Evolutionary conservation across 2,329 filamentous ascomycete species (phyloP), one percentile per base, ranked within the genome.

Genomic region (Cephalotrichum gorgonifer): DNA sequence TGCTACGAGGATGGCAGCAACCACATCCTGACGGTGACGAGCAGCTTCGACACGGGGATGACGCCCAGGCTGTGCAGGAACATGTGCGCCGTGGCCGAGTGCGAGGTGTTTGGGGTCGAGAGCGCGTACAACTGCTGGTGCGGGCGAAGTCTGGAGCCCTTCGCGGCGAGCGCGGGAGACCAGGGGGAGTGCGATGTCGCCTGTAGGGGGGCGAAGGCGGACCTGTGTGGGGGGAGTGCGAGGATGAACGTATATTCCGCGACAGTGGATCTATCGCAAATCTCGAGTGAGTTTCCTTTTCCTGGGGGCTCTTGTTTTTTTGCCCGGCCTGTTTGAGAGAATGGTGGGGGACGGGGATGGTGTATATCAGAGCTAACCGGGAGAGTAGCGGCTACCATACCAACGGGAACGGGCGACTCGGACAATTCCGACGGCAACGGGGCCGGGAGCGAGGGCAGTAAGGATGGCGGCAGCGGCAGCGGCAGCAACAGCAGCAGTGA

Each of bases 121-220:
- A 66, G 63, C 48, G 57, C 55, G 3, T 51, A 51, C 8, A 62
- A 70, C 53, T 70, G 68, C 51, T 66, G 53, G 51, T 64, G 61
- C 52, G 60, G 59, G 35, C 52, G 52, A 14, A 17, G 20, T 7
- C 39, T 57, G 41, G 44, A 51, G 42, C 20, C 30, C n/a, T 44
- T 48, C 17, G 49, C 45, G 15, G 44, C 27, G 6, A 35, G 22
- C 25, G 45, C 51, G 14, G 23, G 22, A 3, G 33, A 38, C 22
- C n/a, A n/a, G n/a, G 23, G 35, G 8, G 44, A 51, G 42, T 52
- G 51, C 30, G 17, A 31, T 15, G 20, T 9, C 31, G 11, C 30
- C 6, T 52, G 51, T 26, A 28, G 27, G n/a, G 51, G 49, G 2
- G 39, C 6, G 12, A 30, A n/a, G 22, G 33, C 23, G 9, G 28